Evolutionary conservation across 805 yeast species (phyloP), one percentile per base, ranked within the genome.

Genomic region (Pichia nakasei): DNA sequence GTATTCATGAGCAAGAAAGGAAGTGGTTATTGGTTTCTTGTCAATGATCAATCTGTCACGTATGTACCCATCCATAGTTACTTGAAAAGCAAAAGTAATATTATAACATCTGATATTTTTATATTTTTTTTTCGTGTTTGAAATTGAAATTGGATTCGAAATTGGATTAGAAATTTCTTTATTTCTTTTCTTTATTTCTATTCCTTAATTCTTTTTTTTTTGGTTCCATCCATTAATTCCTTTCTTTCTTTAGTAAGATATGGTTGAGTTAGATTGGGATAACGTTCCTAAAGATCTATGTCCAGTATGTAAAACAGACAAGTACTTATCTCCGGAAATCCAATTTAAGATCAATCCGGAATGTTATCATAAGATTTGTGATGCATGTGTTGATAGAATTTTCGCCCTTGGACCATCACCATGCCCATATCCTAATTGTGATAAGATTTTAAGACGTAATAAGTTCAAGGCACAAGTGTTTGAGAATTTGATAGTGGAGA

Each of bases 321-420:
- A 89, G 60, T 93, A 93, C 62, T 71, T 93, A 48, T 86, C 95
- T 37, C 97, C 97, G 22, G 87, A 89, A 53, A 84, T 93, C 82
- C 79, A 75, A 52, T 91, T 93, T 59, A 75, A 91, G 44, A 88
- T 93, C 51, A 93, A 93, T 56, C 95, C 97, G 0, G 98, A 93
- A 62, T 93, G 99, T 65, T 93, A 93, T 60, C 99, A 93, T 60
- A 91, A 87, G 69, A 91, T 93, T 63, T 93, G 99, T 66, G 97
- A 84, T 54, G 80, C 95, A 2, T 93, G 98, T 66, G 97, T 91
- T 36, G 97, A 93, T 63, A 75, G 98, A 51, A 89, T 93, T 43
- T 93, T 85, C 59, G 78, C 95, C 7, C 67, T 84, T 41, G 99
- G 99, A 3, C 98, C 98, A 0, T 93, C 96, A 0, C 93, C 89